Conservation (phyloP, 306 rosid genomes). For the Lathyrus tuberosus region DNA sequence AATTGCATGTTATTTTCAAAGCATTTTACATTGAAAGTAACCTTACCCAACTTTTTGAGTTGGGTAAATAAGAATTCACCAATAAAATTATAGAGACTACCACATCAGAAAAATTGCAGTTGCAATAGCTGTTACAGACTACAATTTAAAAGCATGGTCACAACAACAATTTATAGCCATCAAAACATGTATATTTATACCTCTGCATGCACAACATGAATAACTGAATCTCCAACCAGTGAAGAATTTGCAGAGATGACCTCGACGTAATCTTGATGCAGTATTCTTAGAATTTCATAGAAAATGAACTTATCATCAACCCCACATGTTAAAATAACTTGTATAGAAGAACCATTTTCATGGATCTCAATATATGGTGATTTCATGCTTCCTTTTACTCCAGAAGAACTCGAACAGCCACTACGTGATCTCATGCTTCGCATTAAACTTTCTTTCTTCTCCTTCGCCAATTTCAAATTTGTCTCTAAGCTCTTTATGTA, state of each 20-base stretch:
- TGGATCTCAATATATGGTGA: conserved; percentile 57
- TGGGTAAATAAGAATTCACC: no score
- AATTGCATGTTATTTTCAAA: no score
- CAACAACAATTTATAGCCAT: no score
- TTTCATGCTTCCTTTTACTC: conserved; percentile 24
- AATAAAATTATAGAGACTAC: no score
- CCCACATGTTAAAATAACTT: conserved; percentile 57
- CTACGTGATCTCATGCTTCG: conserved; percentile 43
- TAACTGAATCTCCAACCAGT: conserved; percentile 32
- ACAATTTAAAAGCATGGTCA: no score
- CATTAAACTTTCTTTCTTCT: conserved; percentile 49
- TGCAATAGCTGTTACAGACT: no score
- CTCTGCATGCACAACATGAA: no score
- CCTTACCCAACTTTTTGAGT: no score
- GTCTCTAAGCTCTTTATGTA: conserved; percentile 57
- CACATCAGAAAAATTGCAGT: no score
- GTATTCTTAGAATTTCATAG: conserved; percentile 57
- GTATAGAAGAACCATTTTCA: conserved; percentile 53
- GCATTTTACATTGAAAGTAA: no score
- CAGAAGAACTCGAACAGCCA: conserved; percentile 17
- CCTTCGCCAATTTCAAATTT: conserved; percentile 46
- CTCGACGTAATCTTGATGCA: conserved; percentile 57
- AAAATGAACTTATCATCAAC: conserved; percentile 53
- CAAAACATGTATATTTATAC: conserved; percentile 24
- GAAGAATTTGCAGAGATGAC: conserved; percentile 51